Base-by-base conservation (phyloP, 306 rosid genomes). In the Casuarina glauca region DNA sequence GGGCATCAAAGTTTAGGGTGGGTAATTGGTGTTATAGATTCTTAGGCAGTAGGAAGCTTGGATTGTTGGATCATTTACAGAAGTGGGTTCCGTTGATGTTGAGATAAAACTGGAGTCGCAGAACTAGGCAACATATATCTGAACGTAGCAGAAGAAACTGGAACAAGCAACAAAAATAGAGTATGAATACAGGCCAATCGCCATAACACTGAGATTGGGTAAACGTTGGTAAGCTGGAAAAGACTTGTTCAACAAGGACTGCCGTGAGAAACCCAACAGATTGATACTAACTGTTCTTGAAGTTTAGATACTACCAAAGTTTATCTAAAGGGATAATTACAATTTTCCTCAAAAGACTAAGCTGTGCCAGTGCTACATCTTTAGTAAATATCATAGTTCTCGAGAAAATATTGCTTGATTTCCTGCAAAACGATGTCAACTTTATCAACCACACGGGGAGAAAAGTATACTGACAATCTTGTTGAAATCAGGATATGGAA, bases 361-460 rank as follows among this genome's bases (percentile, higher is more conserved):
- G 43, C 74, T 48, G 44, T 20, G 61, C 78, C 79, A 43, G 43
- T 70, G 50, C 42, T 62, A 75, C 42, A 43, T 36, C 83, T 61
- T 76, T 79, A 70, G 32, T 15, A 66, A 61, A 42, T 69, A 57
- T 64, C 81, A 85, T 20, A 86, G 76, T 75, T 75, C 76, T 79
- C 54, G 70, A 57, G 4, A 76, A 76, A 77, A 83, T 54, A 72
- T 74, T 74, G 89, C 67, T 73, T 58, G 41, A 86, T 74, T 77
- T 81, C 88, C 96, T 90, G 86, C 85, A 79, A 62, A 72, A 76
- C 2, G 73, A 77, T 71, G 72, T 15, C 49, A 77, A 17, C 73
- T 57, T 9, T 66, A 20, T 35, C 60, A 72, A 46, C 43, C 11
- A 55, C 36, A 26, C 3, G 64, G 42, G 32, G 2, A 39, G 9